Evolutionary conservation across 2,329 filamentous ascomycete species (phyloP), one percentile per base, ranked within the genome.

Genomic region (Aspergillus sp.): DNA sequence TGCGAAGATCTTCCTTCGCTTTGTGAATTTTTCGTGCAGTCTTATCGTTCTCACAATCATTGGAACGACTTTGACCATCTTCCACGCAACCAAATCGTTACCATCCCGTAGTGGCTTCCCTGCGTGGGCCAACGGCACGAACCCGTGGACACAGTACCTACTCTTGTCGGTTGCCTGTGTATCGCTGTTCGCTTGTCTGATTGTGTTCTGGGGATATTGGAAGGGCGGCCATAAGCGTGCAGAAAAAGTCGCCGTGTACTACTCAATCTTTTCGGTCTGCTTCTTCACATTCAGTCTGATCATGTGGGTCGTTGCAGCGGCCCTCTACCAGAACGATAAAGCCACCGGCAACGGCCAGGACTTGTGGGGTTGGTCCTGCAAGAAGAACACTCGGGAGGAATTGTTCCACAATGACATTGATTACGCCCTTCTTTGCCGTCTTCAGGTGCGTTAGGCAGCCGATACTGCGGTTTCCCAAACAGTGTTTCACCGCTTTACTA

Each of bases 301-400:
- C 71, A 91, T 99, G 82, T 99, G 95, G 95, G 88, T 89, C 56
- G 81, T 95, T 36, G 92, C 91, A 32, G 93, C 93, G 45, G 91
- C 88, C 59, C 79, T 96, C 58, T 85, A 97, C 69, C 92, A 98
- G 74, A 85, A 90, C 69, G 87, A 87, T 58, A 90, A 89, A 74
- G 85, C 87, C 69, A 90, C 84, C 72, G 86, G 86, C 71, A 80
- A 86, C 65, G 90, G 90, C 71, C 87, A 96, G 77, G 95, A 99
- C 76, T 86, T 99, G 77, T 99, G 95, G 95, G 93, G 94, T 60
- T 99, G 95, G 95, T 87, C 92, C n/a, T 99, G 95, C 76, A 89
- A 93, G 58, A 85, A 96, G 70, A 98, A 97, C 76, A 87, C 88
- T 65, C 88, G 94, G 62, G 81, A 88, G 57, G 78, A 92, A 54